phyloP scores from a whole-genome alignment of 176 grass and related monocot genomes.

The Elaeis guineensis region DNA sequence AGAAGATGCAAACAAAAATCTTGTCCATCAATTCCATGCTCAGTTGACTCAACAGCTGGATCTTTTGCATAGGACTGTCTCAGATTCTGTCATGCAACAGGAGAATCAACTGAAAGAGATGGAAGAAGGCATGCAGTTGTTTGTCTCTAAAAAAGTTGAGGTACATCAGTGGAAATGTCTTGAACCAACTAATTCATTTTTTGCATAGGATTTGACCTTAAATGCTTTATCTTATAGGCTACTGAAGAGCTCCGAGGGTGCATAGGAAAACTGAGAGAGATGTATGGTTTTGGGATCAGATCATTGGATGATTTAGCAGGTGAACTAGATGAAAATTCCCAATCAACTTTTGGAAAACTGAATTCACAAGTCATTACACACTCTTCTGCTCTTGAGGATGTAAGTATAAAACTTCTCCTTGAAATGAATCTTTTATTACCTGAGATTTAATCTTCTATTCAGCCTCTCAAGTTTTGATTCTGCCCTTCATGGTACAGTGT shows the following conservation, averaged over 20 bases:
- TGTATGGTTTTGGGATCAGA: constrained; percentile 33
- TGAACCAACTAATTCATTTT: no score
- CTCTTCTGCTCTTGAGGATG: constrained; percentile 49
- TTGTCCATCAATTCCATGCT: constrained; percentile 57
- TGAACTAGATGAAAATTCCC: constrained; percentile 45
- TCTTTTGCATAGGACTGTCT: constrained; percentile 47
- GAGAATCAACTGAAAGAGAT: constrained; percentile 74
- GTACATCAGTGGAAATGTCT: constrained; percentile 12
- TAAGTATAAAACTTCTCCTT: constrained; percentile 29
- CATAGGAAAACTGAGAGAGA: constrained; percentile 41
- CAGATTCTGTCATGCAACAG: constrained; percentile 50
- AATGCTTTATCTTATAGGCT: constrained; percentile 22
- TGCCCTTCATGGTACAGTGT: constrained; percentile 27
- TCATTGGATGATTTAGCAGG: constrained; percentile 38
- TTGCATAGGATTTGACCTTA: no score
- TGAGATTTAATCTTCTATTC: no score
- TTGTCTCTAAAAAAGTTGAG: constrained; percentile 50
- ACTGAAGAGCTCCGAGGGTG: constrained; percentile 41
- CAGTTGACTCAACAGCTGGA: constrained; percentile 53
- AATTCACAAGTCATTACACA: constrained; percentile 51
- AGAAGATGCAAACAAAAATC: constrained; percentile 59
- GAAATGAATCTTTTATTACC: neutral
- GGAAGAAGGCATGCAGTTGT: constrained; percentile 45
- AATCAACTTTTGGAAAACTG: constrained; percentile 38
- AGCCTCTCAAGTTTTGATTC: no score